A percentile compares a stretch with the other conserved stretches of the same genome.
phyloP scores from a whole-genome alignment of 495 filamentous ascomycete genomes.

The Trichoderma asperelloides region DNA sequence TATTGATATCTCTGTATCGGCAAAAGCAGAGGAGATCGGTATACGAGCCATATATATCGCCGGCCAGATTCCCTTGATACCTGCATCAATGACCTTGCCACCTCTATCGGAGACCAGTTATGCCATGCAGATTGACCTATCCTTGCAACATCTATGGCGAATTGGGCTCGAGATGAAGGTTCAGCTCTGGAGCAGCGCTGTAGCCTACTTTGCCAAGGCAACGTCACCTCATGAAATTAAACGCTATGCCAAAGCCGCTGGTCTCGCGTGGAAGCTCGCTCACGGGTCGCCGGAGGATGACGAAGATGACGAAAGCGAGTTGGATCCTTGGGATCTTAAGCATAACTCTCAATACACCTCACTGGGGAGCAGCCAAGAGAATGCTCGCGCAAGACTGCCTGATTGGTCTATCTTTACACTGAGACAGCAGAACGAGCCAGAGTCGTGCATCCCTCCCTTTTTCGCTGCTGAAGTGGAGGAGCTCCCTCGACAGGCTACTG shows the following conservation, averaged over 20 bases:
- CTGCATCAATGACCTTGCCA: slow-evolving; percentile 64
- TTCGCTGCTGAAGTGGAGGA: slow-evolving; percentile 64
- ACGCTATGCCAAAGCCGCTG: slow-evolving; percentile 15
- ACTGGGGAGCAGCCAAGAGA: slow-evolving; percentile 15
- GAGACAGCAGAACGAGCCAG: slow-evolving; percentile 15
- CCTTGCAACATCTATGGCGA: slow-evolving; percentile 84
- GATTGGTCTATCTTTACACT: slow-evolving; percentile 26
- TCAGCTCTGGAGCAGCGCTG: slow-evolving; percentile 59
- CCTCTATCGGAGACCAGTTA: slow-evolving; percentile 14
- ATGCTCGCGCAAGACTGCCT: slow-evolving; percentile 20
- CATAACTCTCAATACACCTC: slow-evolving; percentile 39
- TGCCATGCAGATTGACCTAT: slow-evolving; percentile 35
- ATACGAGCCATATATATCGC: slow-evolving; percentile 46
- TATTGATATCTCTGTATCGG: slow-evolving; percentile 46
- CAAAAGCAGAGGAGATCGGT: slow-evolving; percentile 12
- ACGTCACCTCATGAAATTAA: slow-evolving; percentile 6
- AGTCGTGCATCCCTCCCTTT: slow-evolving; percentile 44
- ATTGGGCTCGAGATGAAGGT: slow-evolving; percentile 67
- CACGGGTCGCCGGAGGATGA: slow-evolving; percentile 20
- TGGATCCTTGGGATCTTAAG: slow-evolving; percentile 68
- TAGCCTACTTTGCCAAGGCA: slow-evolving; percentile 55
- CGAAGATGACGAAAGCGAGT: slow-evolving; percentile 30
- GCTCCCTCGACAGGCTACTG: slow-evolving; percentile 55
- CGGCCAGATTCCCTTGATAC: slow-evolving; percentile 86
- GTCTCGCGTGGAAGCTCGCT: slow-evolving; percentile 26